Percentiles rank a stretch among this genome's conserved stretches.
Evolutionary conservation across 805 yeast species (phyloP).

Genomic region (Candida endomychidarum): DNA sequence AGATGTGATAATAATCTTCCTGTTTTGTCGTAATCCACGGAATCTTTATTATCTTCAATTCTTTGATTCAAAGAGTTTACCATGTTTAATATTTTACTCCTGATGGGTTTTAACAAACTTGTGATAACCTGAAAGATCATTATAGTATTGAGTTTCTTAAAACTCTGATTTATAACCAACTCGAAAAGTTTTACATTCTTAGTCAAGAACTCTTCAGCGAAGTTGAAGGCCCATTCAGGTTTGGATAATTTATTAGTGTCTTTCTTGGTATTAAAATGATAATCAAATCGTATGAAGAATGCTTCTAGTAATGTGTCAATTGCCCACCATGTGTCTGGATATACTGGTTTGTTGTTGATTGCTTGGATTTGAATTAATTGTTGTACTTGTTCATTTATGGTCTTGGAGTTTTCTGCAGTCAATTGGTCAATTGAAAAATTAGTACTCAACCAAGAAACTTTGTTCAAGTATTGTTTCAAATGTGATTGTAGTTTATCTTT

Average conservation of each 20-base stretch:
- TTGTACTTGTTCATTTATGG: constrained; percentile 12
- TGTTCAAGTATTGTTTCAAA: constrained; percentile 15
- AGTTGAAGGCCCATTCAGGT: constrained; percentile 71
- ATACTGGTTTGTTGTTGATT: constrained; percentile 23
- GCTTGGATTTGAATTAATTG: constrained; percentile 34
- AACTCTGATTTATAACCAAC: constrained; percentile 35
- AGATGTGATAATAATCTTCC: constrained; percentile 58
- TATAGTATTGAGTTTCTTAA: constrained; percentile 25
- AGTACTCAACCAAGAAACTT: constrained; percentile 25
- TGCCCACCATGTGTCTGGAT: constrained; percentile 50
- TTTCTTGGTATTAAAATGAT: constrained; percentile 55
- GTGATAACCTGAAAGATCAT: constrained; percentile 43
- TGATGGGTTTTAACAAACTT: constrained; percentile 46
- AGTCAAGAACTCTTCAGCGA: constrained; percentile 42
- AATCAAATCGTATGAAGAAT: constrained; percentile 51
- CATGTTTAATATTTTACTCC: constrained; percentile 40
- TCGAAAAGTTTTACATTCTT: constrained; percentile 42
- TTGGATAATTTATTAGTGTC: constrained; percentile 65
- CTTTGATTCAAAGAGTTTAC: constrained; percentile 23
- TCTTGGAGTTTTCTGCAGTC: background rate
- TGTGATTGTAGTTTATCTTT: constrained; percentile 12
- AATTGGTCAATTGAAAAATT: constrained; percentile 11
- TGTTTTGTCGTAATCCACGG: constrained; percentile 29
- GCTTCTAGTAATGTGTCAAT: constrained; percentile 47
- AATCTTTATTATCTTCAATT: constrained; percentile 18